These are phyloP conservation scores for Globisporangium cystogenes DNA, from an alignment of 352 stramenopile species.

Conservation along the genomic window DNA sequence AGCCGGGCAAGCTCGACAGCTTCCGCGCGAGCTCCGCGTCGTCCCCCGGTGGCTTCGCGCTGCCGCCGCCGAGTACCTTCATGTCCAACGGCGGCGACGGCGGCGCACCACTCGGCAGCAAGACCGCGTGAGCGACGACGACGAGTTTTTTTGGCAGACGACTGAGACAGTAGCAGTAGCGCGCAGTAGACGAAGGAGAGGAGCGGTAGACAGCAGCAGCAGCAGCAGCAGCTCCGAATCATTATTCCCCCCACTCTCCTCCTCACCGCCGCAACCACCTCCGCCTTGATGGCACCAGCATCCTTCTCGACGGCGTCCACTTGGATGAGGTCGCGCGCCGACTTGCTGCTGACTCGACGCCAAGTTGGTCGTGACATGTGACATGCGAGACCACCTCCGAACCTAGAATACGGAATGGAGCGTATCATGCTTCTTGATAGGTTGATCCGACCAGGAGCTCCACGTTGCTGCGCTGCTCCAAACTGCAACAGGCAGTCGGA, in stretches of 20 bases:
- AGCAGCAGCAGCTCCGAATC: not conserved
- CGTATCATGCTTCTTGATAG: too few relatives aligned
- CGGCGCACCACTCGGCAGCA: slow-evolving; percentile 27
- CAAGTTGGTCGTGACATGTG: too few relatives aligned
- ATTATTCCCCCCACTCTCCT: slow-evolving; percentile 1
- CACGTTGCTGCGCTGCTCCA: too few relatives aligned
- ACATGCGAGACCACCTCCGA: too few relatives aligned
- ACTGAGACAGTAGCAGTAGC: slow-evolving; percentile 1
- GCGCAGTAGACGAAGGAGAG: not conserved
- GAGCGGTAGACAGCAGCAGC: not conserved
- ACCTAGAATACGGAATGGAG: too few relatives aligned
- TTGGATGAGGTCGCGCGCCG: too few relatives aligned
- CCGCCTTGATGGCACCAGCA: too few relatives aligned
- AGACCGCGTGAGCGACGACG: slow-evolving; percentile 38
- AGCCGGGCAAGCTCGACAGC: slow-evolving; percentile 55
- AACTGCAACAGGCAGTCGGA: too few relatives aligned
- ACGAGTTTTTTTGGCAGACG: slow-evolving; percentile 1
- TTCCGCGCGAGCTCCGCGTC: slow-evolving; percentile 41
- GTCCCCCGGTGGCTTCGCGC: slow-evolving; percentile 13
- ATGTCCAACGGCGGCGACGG: slow-evolving; percentile 26
- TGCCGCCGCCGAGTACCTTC: slow-evolving; percentile 46
- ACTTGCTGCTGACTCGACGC: too few relatives aligned
- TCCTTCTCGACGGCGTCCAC: too few relatives aligned
- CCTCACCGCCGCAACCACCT: too few relatives aligned
- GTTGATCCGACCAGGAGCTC: too few relatives aligned